These are phyloP conservation scores for Rhododendron henanense DNA, from an alignment of 148 eudicot genomes.

Conservation along the genomic window DNA sequence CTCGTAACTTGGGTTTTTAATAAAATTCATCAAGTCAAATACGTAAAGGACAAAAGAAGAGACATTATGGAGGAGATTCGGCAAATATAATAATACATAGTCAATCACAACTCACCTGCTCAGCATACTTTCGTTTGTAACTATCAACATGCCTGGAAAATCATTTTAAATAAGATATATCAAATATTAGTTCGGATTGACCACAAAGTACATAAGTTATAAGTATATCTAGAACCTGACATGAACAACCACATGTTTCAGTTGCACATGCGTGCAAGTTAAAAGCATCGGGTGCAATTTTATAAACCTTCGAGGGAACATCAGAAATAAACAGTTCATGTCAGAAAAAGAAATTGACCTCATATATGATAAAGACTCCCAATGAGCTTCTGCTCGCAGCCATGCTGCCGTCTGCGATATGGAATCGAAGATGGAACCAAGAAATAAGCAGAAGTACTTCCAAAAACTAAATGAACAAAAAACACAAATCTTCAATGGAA, in stretches of 20 bases:
- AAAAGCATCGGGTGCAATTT: not conserved
- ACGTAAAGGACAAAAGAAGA: not conserved
- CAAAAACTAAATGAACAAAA: not conserved
- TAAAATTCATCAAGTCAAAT: not conserved
- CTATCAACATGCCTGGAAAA: conserved; percentile 64
- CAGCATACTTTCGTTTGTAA: conserved; percentile 71
- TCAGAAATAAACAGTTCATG: not conserved
- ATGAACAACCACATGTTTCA: not conserved
- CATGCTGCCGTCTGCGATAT: conserved; percentile 75
- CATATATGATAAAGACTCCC: conserved; percentile 66
- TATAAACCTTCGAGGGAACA: conserved; percentile 2
- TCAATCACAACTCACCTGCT: conserved; percentile 47
- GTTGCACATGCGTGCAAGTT: not conserved
- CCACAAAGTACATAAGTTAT: not conserved
- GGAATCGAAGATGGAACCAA: conserved; percentile 16
- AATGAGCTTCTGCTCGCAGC: conserved; percentile 85
- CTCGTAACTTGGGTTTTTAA: not conserved
- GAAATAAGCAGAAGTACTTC: conserved; percentile 17
- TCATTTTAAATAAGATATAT: not conserved
- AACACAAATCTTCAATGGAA: not conserved
- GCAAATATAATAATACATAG: not conserved
- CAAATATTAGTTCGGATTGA: conserved; percentile 3
- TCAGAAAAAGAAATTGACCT: conserved; percentile 33
- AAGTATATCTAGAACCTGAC: not conserved
- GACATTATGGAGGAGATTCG: not conserved